Evolutionary conservation across 768 basidiomycete species (phyloP).

Genomic region (Tephrocybe sp.): DNA sequence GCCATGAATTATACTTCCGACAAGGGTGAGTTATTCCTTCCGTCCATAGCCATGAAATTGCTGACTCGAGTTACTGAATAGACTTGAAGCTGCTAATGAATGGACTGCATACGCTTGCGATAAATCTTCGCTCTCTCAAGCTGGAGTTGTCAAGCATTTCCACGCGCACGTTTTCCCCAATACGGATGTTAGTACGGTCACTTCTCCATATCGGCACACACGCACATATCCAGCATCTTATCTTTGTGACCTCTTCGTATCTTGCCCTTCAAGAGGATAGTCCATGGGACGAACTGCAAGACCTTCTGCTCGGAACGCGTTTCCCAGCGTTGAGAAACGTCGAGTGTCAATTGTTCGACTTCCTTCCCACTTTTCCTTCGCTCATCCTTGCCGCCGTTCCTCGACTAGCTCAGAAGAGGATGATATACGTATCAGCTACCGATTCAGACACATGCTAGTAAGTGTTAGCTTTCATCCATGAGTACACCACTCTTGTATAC

Average conservation of each 20-base stretch:
- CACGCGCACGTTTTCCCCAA: neutral
- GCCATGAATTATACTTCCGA: neutral
- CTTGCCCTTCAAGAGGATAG: too few species aligned
- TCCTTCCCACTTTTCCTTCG: too few species aligned
- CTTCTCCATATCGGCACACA: too few species aligned
- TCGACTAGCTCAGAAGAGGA: constrained; percentile 11
- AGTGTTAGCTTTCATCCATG: too few species aligned
- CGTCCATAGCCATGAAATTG: neutral
- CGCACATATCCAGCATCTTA: too few species aligned
- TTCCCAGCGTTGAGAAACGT: constrained; percentile 7
- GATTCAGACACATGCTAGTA: too few species aligned
- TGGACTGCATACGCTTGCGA: constrained; percentile 2
- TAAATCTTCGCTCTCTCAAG: constrained; percentile 4
- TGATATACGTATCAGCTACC: too few species aligned
- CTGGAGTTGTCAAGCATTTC: neutral
- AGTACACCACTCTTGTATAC: too few species aligned
- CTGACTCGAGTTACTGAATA: neutral
- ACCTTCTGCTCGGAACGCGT: too few species aligned
- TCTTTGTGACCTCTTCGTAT: too few species aligned
- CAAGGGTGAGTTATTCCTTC: constrained; percentile 1
- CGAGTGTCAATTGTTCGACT: too few species aligned
- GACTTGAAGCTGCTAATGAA: constrained; percentile 5
- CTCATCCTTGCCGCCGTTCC: neutral
- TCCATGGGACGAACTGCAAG: too few species aligned
- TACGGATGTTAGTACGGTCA: neutral